phyloP scores from a whole-genome alignment of 768 basidiomycete species.

The Hericium erinaceus region DNA sequence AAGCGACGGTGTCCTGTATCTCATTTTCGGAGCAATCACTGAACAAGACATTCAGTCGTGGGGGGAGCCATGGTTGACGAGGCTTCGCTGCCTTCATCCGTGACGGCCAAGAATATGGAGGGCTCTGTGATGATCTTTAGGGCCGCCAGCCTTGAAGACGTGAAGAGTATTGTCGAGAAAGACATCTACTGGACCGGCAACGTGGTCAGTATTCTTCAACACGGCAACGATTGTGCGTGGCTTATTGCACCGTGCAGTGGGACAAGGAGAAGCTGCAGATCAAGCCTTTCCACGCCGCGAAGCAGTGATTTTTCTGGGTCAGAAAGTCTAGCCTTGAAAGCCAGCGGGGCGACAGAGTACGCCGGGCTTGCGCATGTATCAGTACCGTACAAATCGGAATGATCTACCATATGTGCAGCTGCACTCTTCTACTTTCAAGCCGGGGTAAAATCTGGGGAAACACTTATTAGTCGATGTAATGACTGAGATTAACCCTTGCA shows the following conservation, averaged over 20 bases:
- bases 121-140: constrained; percentile 52
- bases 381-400: no score
- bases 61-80: constrained; percentile 46
- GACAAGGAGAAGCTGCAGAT: constrained; percentile 46
- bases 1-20: neutral
- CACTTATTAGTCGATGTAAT: no score
- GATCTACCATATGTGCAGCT: no score
- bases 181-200: constrained; percentile 33
- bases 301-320: neutral
- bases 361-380: no score
- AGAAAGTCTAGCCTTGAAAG: no score
- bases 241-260: constrained; percentile 32
- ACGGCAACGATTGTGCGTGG: neutral
- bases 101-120: constrained; percentile 42
- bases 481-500: no score
- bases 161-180: constrained; percentile 28
- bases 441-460: no score
- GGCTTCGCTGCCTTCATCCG: constrained; percentile 39
- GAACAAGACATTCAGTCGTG: neutral
- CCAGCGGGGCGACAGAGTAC: no score
- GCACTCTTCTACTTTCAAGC: no score
- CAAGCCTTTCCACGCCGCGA: neutral
- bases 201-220: constrained; percentile 29
- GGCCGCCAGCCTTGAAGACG: constrained; percentile 40
- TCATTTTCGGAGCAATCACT: neutral